Evolutionary conservation across 2,329 filamentous ascomycete genomes (phyloP), one percentile per base, ranked within the genome.

Genomic region (Epichloe sylvatica): DNA sequence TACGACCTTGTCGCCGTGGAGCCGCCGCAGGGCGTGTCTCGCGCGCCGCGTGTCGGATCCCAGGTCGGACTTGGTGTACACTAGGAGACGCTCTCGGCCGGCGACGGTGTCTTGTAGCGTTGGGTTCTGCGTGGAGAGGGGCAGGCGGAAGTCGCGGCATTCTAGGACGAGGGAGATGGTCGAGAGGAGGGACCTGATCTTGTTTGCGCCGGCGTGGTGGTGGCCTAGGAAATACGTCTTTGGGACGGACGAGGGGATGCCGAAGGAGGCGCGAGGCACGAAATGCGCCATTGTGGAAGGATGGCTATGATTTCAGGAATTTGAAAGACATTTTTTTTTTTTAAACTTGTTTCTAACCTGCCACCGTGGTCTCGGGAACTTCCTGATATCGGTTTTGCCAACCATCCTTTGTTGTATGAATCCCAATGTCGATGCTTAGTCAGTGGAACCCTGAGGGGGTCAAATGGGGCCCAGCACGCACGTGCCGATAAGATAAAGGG

Each of bases 161-260:
- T 98, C 92, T 61, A 98, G 79, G 49, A 98, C 80, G 41, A 97
- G 80, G 60, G 90, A 85, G 59, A 96, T 86, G 54, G 80, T 81
- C 30, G 82, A 80, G 45, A 98, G 77, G 62, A 86, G 76, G 38
- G 78, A 78, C 63, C 86, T 86, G 83, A 97, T 95, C 63, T 86
- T 84, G 45, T 77, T 73, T 34, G 95, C 74, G 15, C 86, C 92
- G 9, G 85, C 77, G 53, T 80, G 79, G 73, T 98, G 92, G 69
- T 98, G 92, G 54, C 92, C 92, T 44, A 97, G 77, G 70, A 87
- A 98, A 70, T 97, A 98, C 52, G 91, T 92, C 56, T 87, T 82
- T 38, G 86, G 83, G 53, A 97, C 83, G 47, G 82, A 84, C 41
- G 71, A 61, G 49, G 91, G 83, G 41, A 81, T 71, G 38, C 83